These are phyloP conservation scores for Talaromyces trachyspermus DNA, from an alignment of 495 filamentous ascomycete species.

Conservation along the genomic window DNA sequence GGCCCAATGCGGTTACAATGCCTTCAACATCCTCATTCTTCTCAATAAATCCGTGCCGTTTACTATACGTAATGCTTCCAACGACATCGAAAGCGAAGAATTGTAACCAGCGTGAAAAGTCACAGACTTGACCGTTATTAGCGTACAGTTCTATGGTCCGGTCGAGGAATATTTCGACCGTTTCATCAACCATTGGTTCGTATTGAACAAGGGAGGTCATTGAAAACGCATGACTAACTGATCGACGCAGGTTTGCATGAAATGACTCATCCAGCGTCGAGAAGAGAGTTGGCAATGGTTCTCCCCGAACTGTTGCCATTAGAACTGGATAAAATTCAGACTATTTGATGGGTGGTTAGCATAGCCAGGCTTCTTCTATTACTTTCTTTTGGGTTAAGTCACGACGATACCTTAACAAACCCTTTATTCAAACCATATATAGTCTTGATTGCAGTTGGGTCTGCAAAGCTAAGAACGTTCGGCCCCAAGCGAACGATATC, in stretches of 20 bases:
- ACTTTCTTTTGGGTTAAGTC: neutral
- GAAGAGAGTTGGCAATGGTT: conserved; percentile 66
- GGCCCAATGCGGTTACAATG: conserved; percentile 25
- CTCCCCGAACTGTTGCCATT: conserved; percentile 55
- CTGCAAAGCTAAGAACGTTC: conserved; percentile 57
- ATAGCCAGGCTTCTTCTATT: neutral
- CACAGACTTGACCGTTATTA: conserved; percentile 36
- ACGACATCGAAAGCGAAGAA: conserved; percentile 42
- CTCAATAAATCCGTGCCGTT: conserved; percentile 35
- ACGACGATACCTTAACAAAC: conserved; percentile 58
- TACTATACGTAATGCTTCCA: conserved; percentile 28
- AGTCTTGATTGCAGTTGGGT: conserved; percentile 58
- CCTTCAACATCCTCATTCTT: conserved; percentile 29
- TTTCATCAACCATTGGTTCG: conserved; percentile 66
- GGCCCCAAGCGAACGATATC: conserved; percentile 65
- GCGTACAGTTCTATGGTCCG: conserved; percentile 57
- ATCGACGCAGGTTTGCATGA: conserved; percentile 62
- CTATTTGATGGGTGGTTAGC: too few relatives aligned
- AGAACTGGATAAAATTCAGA: conserved; percentile 67
- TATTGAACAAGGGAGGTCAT: conserved; percentile 66
- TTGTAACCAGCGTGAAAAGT: conserved; percentile 53
- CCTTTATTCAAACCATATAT: conserved; percentile 82
- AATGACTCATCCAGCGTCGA: conserved; percentile 67
- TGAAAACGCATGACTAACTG: conserved; percentile 65
- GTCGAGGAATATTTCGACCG: conserved; percentile 53